Evolutionary conservation across 2,329 filamentous ascomycete genomes (phyloP).

Genomic region (Amauroascus verrucosus): DNA sequence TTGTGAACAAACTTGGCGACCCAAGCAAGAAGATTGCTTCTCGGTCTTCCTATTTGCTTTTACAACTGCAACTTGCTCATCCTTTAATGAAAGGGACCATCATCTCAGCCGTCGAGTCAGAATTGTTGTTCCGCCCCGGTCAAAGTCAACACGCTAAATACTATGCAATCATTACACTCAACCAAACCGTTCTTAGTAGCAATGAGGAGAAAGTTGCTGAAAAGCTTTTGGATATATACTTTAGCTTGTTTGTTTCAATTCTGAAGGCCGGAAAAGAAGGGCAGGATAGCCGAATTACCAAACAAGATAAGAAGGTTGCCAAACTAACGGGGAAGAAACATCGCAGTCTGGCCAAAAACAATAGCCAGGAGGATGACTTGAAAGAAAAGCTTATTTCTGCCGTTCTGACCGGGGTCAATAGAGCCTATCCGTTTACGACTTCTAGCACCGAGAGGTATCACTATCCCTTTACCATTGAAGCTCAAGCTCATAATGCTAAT

Average conservation of each 20-base stretch:
- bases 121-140: conserved; percentile 74
- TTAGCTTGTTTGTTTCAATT: conserved; percentile 72
- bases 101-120: conserved; percentile 72
- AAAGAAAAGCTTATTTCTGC: conserved; percentile 88
- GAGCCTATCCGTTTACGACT: conserved; percentile 84
- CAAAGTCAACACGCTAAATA: conserved; percentile 86
- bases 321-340: conserved; percentile 40
- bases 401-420: conserved; percentile 86
- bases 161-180: conserved; percentile 91
- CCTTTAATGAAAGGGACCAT: conserved; percentile 90
- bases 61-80: conserved; percentile 80
- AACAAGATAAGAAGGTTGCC: conserved; percentile 21
- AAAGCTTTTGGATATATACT: conserved; percentile 80
- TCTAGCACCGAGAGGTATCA: conserved; percentile 63
- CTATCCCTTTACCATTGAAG: neutral
- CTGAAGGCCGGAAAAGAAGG: conserved; percentile 51
- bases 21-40: conserved; percentile 93
- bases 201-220: conserved; percentile 75
- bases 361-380: conserved; percentile 53
- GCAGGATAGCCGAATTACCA: conserved; percentile 19
- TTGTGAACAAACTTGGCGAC: conserved; percentile 96
- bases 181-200: conserved; percentile 83
- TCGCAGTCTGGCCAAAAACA: conserved; percentile 23
- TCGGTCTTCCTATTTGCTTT: conserved; percentile 79
- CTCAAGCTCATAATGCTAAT: conserved; percentile 15